Evolutionary conservation across 139 green algal genomes (phyloP).

Genomic region (Chlamydomonas eustigma): DNA sequence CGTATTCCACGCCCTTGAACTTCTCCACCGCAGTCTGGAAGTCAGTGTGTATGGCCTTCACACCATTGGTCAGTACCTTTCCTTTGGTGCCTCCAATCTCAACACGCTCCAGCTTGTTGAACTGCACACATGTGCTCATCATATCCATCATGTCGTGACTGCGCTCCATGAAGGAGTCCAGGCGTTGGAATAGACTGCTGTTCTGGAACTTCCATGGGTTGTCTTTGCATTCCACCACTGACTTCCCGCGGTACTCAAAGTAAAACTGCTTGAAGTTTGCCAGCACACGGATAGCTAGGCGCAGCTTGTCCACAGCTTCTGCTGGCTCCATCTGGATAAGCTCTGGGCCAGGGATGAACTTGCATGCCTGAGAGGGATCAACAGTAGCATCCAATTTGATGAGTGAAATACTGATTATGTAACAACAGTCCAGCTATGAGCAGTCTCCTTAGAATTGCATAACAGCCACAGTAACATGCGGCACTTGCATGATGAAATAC

Average conservation of each 20-base stretch:
- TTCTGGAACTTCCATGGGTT: constrained; percentile 87
- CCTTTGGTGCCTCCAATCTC: constrained; percentile 84
- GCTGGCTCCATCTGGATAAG: constrained; percentile 72
- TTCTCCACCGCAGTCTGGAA: constrained; percentile 66
- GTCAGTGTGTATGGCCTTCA: constrained; percentile 73
- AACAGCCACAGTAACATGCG: too few relatives aligned
- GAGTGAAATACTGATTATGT: too few relatives aligned
- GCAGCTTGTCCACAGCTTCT: constrained; percentile 83
- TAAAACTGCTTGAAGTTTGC: constrained; percentile 83
- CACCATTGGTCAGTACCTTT: constrained; percentile 65
- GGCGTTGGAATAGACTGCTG: constrained; percentile 65
- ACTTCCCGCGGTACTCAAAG: constrained; percentile 69
- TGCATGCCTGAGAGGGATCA: constrained; percentile 59
- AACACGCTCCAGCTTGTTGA: constrained; percentile 80
- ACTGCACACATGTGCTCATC: constrained; percentile 72
- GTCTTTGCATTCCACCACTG: constrained; percentile 42
- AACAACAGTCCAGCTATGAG: too few relatives aligned
- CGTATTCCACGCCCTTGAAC: constrained; percentile 72
- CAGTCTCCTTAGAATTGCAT: too few relatives aligned
- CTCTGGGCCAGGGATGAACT: constrained; percentile 65
- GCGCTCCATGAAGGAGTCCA: constrained; percentile 80
- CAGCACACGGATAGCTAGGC: constrained; percentile 70
- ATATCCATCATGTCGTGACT: constrained; percentile 84
- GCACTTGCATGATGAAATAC: too few relatives aligned
- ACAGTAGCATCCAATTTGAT: too few relatives aligned